phyloP scores from a whole-genome alignment of 2,329 filamentous ascomycete genomes.

The Talaromyces sp. region DNA sequence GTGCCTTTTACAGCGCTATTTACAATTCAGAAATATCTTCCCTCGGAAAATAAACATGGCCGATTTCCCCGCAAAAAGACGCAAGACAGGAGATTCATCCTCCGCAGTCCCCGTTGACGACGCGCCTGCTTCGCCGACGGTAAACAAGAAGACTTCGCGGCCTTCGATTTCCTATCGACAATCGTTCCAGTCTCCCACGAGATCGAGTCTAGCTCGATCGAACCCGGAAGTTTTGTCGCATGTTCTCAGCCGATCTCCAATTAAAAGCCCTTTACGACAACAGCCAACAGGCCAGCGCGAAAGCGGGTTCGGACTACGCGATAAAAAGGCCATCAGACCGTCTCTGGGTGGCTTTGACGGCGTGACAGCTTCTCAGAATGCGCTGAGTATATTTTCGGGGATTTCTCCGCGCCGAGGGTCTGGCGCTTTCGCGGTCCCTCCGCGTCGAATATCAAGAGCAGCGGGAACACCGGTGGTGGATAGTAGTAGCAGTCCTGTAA shows the following conservation, averaged over 20 bases:
- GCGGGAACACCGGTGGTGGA: background rate
- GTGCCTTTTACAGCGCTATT: background rate
- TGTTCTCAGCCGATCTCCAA: conserved; percentile 35
- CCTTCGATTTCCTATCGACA: conserved; percentile 37
- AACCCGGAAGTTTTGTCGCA: conserved; percentile 55
- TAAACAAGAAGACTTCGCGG: conserved; percentile 13
- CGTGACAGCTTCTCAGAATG: conserved; percentile 11
- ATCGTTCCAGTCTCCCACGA: conserved; percentile 64
- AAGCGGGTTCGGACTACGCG: conserved; percentile 26
- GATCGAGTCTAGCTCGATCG: conserved; percentile 56
- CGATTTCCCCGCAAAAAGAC: conserved; percentile 57
- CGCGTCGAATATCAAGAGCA: conserved; percentile 28
- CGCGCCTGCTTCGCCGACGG: conserved; percentile 25
- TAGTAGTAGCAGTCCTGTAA: conserved; percentile 4
- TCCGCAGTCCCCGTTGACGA: conserved; percentile 40
- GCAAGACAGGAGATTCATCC: conserved; percentile 54
- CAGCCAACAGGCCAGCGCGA: conserved; percentile 13
- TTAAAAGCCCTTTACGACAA: conserved; percentile 24
- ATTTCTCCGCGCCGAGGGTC: conserved; percentile 23
- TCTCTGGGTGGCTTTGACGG: conserved; percentile 26
- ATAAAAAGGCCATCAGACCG: conserved; percentile 32
- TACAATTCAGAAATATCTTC: background rate
- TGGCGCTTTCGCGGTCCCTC: conserved; percentile 31
- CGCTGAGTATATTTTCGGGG: conserved; percentile 10
- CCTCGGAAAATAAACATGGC: conserved; percentile 37